Evolutionary conservation across 257 asterid genomes (phyloP).

Genomic region (Echites panduratus): DNA sequence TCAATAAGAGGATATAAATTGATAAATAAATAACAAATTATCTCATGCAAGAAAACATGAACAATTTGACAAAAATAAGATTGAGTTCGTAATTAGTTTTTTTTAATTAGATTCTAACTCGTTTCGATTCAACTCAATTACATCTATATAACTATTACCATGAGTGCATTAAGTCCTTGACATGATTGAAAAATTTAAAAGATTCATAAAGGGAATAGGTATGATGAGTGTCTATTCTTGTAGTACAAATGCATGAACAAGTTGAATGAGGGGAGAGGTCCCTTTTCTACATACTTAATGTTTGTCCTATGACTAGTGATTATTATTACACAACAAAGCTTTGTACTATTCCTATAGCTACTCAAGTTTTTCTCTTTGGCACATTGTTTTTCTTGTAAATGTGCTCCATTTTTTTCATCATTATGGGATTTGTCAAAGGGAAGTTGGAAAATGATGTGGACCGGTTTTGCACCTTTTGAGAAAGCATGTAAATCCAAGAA

Average conservation of each 20-base stretch:
- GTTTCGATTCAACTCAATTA: too few relatives aligned
- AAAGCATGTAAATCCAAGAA: slow-evolving; percentile 7
- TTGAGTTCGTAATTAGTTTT: too few relatives aligned
- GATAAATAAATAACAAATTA: too few relatives aligned
- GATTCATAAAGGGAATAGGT: slow-evolving; percentile 3
- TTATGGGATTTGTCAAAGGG: slow-evolving; percentile 1
- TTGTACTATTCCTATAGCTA: background rate
- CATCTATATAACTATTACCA: too few relatives aligned
- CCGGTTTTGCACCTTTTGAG: slow-evolving; percentile 6
- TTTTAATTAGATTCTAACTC: too few relatives aligned
- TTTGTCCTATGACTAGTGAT: slow-evolving; percentile 10
- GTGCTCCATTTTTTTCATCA: background rate
- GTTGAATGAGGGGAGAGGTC: slow-evolving; percentile 6
- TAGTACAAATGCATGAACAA: background rate
- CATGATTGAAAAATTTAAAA: slow-evolving; percentile 9
- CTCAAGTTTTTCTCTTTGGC: slow-evolving; percentile 7
- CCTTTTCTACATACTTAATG: background rate
- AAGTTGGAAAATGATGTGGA: slow-evolving; percentile 18
- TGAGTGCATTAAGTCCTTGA: background rate
- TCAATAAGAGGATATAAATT: too few relatives aligned
- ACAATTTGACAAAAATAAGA: too few relatives aligned
- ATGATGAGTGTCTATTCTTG: slow-evolving; percentile 4
- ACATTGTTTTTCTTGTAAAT: background rate
- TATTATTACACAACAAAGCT: slow-evolving; percentile 11
- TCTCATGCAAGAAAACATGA: too few relatives aligned